phyloP scores from a whole-genome alignment of 2,329 filamentous ascomycete genomes.

The Fusarium praegraminearum region DNA sequence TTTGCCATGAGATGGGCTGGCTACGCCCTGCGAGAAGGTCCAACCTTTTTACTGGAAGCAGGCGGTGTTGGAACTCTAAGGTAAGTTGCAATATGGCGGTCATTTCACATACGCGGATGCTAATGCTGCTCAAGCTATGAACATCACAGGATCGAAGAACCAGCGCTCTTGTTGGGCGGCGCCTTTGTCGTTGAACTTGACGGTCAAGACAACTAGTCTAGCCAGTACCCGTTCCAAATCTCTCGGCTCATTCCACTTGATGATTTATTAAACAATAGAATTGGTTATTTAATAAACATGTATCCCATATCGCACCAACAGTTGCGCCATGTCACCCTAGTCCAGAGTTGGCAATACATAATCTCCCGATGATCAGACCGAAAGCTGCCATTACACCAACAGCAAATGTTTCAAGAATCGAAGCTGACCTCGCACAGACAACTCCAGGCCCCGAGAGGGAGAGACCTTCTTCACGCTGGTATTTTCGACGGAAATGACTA shows the following conservation, averaged over 20 bases:
- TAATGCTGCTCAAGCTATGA: conserved; percentile 71
- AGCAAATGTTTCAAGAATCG: conserved; percentile 19
- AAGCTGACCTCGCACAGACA: conserved; percentile 29
- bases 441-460: conserved; percentile 7
- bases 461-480: conserved; percentile 1
- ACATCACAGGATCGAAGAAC: conserved; percentile 81
- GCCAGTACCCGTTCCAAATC: background rate
- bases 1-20: conserved; percentile 90
- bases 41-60: conserved; percentile 85
- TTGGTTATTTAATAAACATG: conserved; percentile 28
- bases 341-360: conserved; percentile 23
- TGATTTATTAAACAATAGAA: conserved; percentile 19
- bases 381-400: conserved; percentile 3
- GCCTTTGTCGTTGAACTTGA: conserved; percentile 68
- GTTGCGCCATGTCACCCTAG: conserved; percentile 8
- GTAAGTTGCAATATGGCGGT: conserved; percentile 55
- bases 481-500: conserved; percentile 36
- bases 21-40: conserved; percentile 78
- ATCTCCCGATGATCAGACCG: conserved; percentile 27
- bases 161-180: conserved; percentile 81
- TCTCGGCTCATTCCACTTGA: background rate
- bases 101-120: background rate
- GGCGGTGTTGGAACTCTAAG: conserved; percentile 86
- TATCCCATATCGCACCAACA: conserved; percentile 8
- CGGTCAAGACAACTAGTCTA: conserved; percentile 24